Base-by-base conservation (phyloP, 805 yeast genomes). In the Lachancea sp. region DNA sequence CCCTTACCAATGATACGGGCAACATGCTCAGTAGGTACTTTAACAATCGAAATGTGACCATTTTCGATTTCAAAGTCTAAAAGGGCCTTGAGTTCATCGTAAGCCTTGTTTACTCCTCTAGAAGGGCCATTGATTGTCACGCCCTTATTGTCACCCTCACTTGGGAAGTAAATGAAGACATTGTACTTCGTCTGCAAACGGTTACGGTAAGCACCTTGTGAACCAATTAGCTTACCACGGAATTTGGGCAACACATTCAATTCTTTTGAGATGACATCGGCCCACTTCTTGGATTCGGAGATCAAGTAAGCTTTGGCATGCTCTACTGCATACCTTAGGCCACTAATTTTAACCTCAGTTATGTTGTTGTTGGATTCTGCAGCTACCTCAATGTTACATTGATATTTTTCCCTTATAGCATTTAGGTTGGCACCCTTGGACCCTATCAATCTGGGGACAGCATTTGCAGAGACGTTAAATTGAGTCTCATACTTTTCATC, bases 171-270 rank as follows among this genome's bases (percentile, higher is more conserved):
- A 53, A 92, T 83, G 46, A 70, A 70, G 29, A 90, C 97, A 47
- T 74, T 75, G 68, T 92, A 90, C 64, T 86, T 87, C 43, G 85
- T 89, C 62, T 83, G 90, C 58, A 92, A 72, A 60, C 95, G 82
- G 57, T 79, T 79, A 50, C 85, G 85, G 58, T 84, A 83, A 43
- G 75, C 67, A 55, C 96, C 96, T 50, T 75, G 76, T 16, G 83
- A 74, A 32, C 98, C 99, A 63, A 87, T 84, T 57, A 92, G 66
- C 46, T 80, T 71, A 48, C 89, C 74, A 61, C 88, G 96, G 66
- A 71, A 85, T 55, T 82, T 82, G 49, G 67, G 73, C 47, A 94
- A 96, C 41, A 89, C 77, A 38, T 72, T 70, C 44, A 92, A 53
- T 44, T 78, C 75, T 35, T 72, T 72, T 21, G 81, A 70, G 42